Base-by-base conservation (phyloP, 345 rosid species). In the Aethionema arabicum region DNA sequence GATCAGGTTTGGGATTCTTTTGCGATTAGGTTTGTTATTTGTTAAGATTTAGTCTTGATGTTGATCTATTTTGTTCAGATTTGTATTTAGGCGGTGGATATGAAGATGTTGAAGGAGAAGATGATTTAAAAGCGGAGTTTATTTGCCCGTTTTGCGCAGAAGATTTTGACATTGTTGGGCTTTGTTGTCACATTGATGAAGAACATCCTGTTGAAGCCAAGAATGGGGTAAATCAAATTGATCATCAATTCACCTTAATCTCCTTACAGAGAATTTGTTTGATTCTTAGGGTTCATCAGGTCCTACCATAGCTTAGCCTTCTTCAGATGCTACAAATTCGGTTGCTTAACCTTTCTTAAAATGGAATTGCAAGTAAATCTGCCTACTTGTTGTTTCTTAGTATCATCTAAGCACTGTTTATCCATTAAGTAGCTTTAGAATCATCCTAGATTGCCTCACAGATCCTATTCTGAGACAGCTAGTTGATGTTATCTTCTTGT, bases 111-210 rank as follows among this genome's bases (percentile, higher is more conserved):
- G 87, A 82, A 4, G 85, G 31, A 36, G 95, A 85, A 11, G 90
- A 83, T 10, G 92, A 87, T 61, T 76, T 68, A 66, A 80, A 78
- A 57, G 76, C 80, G 3, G 85, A 85, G 82, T 85, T 74, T 70
- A 46, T 80, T 9, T 90, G 97, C 36, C 92, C 97, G 1, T 90
- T 87, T 52, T 90, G 95, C 12, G 85, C 82, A 4, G 95, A 90
- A 64, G 88, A 82, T 69, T 90, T 87, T 59, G 92, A 90, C 61
- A 80, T 87, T 64, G 86, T 90, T 37, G 97, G 90, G 6, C 92
- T 90, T 11, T 90, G 82, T 78, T 90, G 92, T 67, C 95, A 90
- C 67, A 74, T 85, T 61, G 97, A 87, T 15, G 97, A 90, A 66
- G 92, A 85, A 47, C 97, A 90, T 79, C 95, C 97, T 3, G 71